A percentile compares a stretch with the other conserved stretches of the same genome.
phyloP scores from a whole-genome alignment of 2,329 filamentous ascomycete species.

The Stagonosporopsis cucurbitacearum region DNA sequence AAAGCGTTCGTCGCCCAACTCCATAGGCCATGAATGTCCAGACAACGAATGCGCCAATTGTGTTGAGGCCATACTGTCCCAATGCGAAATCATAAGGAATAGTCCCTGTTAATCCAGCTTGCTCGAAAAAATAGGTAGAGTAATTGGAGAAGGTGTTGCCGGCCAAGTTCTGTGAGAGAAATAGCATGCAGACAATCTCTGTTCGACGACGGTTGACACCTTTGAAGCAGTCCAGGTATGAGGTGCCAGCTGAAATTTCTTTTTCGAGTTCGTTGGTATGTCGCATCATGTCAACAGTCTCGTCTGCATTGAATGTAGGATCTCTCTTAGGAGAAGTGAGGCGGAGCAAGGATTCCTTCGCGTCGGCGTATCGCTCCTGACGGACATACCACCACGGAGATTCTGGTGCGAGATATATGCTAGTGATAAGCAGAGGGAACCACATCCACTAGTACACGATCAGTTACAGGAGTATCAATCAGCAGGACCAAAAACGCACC shows the following conservation, averaged over 20 bases:
- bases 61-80: constrained; percentile 63
- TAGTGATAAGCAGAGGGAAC: constrained; percentile 67
- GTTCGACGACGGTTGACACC: constrained; percentile 78
- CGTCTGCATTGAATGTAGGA: background rate
- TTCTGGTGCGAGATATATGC: constrained; percentile 70
- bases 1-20: constrained; percentile 76
- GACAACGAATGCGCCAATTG: constrained; percentile 70
- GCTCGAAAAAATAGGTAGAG: constrained; percentile 54
- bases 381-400: constrained; percentile 75
- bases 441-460: constrained; percentile 72
- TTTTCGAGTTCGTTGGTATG: constrained; percentile 81
- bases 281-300: constrained; percentile 74
- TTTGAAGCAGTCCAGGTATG: constrained; percentile 81
- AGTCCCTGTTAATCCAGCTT: constrained; percentile 49
- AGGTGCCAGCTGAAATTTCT: constrained; percentile 66
- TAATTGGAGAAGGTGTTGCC: constrained; percentile 28
- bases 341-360: background rate
- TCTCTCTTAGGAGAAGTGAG: constrained; percentile 50
- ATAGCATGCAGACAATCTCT: constrained; percentile 64
- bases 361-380: constrained; percentile 43
- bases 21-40: constrained; percentile 77
- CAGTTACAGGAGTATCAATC: background rate
- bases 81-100: constrained; percentile 51
- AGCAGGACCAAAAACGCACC: background rate
- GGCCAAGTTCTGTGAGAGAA: constrained; percentile 48